phyloP scores from a whole-genome alignment of 305 asterid genomes.

The Solanum hybrid region DNA sequence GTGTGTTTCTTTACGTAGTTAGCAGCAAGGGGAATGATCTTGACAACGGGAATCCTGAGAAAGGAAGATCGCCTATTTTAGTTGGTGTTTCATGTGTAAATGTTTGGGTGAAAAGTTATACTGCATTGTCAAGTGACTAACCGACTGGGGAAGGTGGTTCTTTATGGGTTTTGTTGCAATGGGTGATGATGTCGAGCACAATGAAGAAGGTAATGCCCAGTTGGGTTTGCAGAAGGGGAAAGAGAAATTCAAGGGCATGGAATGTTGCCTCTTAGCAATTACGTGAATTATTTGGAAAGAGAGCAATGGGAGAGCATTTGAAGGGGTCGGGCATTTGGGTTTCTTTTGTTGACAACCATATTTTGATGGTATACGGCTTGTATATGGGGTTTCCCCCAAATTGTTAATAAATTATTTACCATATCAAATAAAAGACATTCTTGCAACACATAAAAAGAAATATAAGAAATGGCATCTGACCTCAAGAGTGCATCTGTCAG shows the following conservation, averaged over 20 bases:
- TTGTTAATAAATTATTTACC: background rate
- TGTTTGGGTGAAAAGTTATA: background rate
- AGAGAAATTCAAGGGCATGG: background rate
- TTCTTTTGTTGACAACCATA: background rate
- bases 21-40: background rate
- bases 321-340: background rate
- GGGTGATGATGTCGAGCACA: background rate
- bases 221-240: background rate
- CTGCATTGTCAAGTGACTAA: background rate
- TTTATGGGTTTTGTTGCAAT: background rate
- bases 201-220: background rate
- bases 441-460: background rate
- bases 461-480: conserved; percentile 26
- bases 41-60: background rate
- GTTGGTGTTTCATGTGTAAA: background rate
- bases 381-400: background rate
- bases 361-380: background rate
- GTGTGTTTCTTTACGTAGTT: background rate
- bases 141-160: background rate
- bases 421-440: background rate
- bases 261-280: background rate
- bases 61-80: background rate
- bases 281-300: background rate
- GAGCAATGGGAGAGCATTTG: background rate
- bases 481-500: conserved; percentile 73